Evolutionary conservation across 768 basidiomycete species (phyloP).

Genomic region (Lentinula edodes): DNA sequence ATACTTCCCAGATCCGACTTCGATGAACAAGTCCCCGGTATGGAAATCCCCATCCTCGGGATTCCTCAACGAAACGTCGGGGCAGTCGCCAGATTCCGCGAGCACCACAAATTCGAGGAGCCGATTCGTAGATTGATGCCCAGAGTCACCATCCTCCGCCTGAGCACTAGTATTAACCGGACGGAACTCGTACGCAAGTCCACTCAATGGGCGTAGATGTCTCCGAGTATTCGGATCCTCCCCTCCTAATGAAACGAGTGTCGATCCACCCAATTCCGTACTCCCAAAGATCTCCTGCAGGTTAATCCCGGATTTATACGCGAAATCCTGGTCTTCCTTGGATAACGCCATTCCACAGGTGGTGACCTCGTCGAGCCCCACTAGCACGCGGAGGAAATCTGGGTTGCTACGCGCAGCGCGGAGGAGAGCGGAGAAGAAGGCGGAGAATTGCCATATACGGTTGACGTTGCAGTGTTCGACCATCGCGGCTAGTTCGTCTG

Average conservation of each 20-base stretch:
- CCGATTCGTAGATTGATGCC: constrained; percentile 48
- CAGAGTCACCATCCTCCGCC: constrained; percentile 15
- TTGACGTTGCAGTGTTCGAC: constrained; percentile 62
- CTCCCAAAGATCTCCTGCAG: constrained; percentile 80
- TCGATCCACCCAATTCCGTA: constrained; percentile 68
- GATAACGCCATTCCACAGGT: constrained; percentile 63
- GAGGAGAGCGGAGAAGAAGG: constrained; percentile 63
- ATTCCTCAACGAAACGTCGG: constrained; percentile 49
- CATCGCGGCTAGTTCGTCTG: constrained; percentile 70
- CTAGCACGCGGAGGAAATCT: constrained; percentile 53
- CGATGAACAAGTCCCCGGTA: constrained; percentile 75
- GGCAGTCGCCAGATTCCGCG: constrained; percentile 64
- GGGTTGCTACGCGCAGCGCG: constrained; percentile 53
- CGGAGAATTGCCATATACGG: constrained; percentile 69
- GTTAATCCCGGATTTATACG: constrained; percentile 55
- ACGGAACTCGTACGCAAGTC: constrained; percentile 59
- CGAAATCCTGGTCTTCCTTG: constrained; percentile 69
- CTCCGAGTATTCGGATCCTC: constrained; percentile 43
- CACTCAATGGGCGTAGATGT: constrained; percentile 54
- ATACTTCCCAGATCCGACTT: constrained; percentile 52
- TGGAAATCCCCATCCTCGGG: constrained; percentile 64
- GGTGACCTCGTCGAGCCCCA: constrained; percentile 55
- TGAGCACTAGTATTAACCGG: constrained; percentile 36
- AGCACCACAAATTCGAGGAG: constrained; percentile 69
- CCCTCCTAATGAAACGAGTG: constrained; percentile 57